Base-by-base conservation (phyloP, 495 filamentous ascomycete species). In the Venustampulla echinocandica region DNA sequence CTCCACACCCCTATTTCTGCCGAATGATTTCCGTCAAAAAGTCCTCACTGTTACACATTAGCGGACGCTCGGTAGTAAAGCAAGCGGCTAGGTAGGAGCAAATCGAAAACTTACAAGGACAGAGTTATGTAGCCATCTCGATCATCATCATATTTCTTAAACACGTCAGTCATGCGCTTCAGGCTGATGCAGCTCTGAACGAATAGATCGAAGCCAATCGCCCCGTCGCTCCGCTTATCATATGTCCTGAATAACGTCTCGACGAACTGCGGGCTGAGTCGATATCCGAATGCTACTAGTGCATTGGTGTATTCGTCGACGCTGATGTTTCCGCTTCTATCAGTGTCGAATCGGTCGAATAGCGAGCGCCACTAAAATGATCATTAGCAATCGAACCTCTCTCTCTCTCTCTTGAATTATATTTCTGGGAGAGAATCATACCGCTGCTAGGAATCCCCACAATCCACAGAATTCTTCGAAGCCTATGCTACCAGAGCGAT, bases 101-200 rank as follows among this genome's bases (percentile, higher is more conserved):
- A 37, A 18, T 21, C 19, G 27, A 35, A 13, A 24, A 40, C 55
- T 49, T 46, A 58, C 55, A 90, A 90, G 58, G 82, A 86, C 42
- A 90, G 61, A 5, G 83, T 88, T 44, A 90, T 87, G 59, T 81
- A 93, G 24, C 92, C 92, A 67, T 97, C 92, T 23, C 92, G 78
- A 65, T 98, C 92, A 49, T 94, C 85, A 52, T 98, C 92, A 65
- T 97, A 98, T 61, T 85, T 87, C 79, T 98, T 98, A 64, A 98
- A 98, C 15, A 96, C 90, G 64, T 98, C 92, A 51, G 92, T 98
- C 90, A 98, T 96, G 49, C 93, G 75, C 76, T 95, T 93, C 55
- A 98, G 69, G 59, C 78, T 84, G 58, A 98, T 98, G 62, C 92
- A 97, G 22, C 87, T 88, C 71, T 98, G 92, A 53, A 98, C 92